Evolutionary conservation across 1,284 basidiomycete species (phyloP).

Genomic region (Inonotus hispidus): DNA sequence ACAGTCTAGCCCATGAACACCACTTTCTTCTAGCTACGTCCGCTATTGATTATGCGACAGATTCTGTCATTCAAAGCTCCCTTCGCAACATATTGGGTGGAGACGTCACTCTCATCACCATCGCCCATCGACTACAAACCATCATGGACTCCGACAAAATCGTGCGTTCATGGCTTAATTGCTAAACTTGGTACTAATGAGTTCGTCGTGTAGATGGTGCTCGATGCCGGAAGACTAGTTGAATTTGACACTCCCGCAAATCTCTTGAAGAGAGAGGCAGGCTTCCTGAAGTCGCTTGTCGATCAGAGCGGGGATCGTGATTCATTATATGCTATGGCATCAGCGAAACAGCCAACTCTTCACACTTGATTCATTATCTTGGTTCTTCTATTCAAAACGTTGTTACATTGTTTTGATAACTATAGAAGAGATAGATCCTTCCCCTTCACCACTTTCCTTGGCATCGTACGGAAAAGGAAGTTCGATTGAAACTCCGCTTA

Average conservation of each 20-base stretch:
- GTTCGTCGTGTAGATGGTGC: constrained; percentile 26
- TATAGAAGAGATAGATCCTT: too few species aligned
- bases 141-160: constrained; percentile 64
- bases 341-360: neutral
- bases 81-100: constrained; percentile 48
- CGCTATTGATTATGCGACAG: constrained; percentile 49
- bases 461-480: too few species aligned
- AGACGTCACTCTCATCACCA: constrained; percentile 61
- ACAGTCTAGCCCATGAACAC: neutral
- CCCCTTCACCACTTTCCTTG: too few species aligned
- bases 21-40: neutral
- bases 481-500: too few species aligned
- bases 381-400: too few species aligned
- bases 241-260: constrained; percentile 45
- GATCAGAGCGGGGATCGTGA: constrained; percentile 36
- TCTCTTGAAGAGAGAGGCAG: constrained; percentile 42
- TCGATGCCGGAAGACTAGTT: constrained; percentile 34
- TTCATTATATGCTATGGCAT: constrained; percentile 31
- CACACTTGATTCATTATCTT: neutral
- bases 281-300: constrained; percentile 43
- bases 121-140: constrained; percentile 66
- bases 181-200: neutral
- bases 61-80: constrained; percentile 30
- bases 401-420: too few species aligned
- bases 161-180: constrained; percentile 22